phyloP scores from a whole-genome alignment of 2,329 filamentous ascomycete species.

The Elsinoe batatas region DNA sequence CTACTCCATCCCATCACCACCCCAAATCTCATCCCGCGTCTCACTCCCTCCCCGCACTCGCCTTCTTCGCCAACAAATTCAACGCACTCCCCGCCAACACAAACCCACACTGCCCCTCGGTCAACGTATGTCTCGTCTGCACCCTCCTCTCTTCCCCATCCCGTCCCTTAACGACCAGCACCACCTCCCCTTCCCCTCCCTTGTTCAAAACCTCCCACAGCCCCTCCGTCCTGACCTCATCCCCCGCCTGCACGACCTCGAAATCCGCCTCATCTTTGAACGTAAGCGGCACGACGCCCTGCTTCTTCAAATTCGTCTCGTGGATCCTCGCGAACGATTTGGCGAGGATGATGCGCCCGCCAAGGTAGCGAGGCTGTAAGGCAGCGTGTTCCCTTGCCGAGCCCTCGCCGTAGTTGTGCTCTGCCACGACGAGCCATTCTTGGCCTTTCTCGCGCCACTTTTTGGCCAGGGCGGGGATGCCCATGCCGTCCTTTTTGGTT shows the following conservation, averaged over 20 bases:
- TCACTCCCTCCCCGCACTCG: conserved; percentile 11
- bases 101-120: conserved; percentile 81
- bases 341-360: conserved; percentile 69
- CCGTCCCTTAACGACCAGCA: conserved; percentile 43
- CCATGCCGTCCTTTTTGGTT: conserved; percentile 34
- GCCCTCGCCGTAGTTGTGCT: conserved; percentile 95
- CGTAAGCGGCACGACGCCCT: conserved; percentile 88
- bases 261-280: conserved; percentile 86
- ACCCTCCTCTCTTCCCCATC: conserved; percentile 57
- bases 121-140: conserved; percentile 77
- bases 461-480: conserved; percentile 79
- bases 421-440: conserved; percentile 88
- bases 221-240: conserved; percentile 72
- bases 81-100: conserved; percentile 88
- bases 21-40: too few species aligned
- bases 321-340: conserved; percentile 90
- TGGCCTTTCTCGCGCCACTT: conserved; percentile 67
- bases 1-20: not conserved
- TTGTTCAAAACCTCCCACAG: conserved; percentile 70
- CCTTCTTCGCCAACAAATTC: conserved; percentile 70
- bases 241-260: conserved; percentile 70
- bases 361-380: conserved; percentile 81
- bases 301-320: conserved; percentile 94
- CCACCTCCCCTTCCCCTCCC: conserved; percentile 68
- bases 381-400: conserved; percentile 84